Conservation (phyloP, 345 rosid genomes). For the Carallia brachiata region DNA sequence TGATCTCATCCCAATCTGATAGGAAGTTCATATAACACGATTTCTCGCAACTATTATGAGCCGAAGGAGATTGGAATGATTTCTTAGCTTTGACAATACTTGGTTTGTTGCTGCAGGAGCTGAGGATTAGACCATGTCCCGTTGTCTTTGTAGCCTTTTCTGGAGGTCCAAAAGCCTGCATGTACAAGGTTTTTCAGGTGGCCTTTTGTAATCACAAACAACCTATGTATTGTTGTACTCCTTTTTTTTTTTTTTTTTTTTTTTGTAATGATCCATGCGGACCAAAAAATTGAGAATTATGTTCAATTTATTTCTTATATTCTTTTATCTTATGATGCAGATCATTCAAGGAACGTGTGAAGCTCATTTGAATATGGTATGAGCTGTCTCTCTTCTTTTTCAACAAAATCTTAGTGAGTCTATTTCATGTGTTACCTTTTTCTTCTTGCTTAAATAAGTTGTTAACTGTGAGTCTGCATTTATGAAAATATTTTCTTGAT, state of each 20-base stretch:
- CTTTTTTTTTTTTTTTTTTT: background rate
- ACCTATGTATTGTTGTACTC: background rate
- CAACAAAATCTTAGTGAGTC: background rate
- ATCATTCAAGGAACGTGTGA: slow-evolving; percentile 54
- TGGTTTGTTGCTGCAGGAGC: slow-evolving; percentile 40
- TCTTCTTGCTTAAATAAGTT: background rate
- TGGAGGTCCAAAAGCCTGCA: slow-evolving; percentile 86
- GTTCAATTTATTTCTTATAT: background rate
- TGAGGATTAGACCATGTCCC: slow-evolving; percentile 64
- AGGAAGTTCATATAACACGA: too few relatives aligned
- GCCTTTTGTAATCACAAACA: background rate
- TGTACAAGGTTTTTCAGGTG: slow-evolving; percentile 89
- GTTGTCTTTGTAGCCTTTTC: slow-evolving; percentile 77
- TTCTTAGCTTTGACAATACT: too few relatives aligned
- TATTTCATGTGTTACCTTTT: background rate
- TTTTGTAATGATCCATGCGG: background rate
- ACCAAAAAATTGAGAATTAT: background rate
- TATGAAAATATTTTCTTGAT: slow-evolving; percentile 4
- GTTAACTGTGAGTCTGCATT: background rate
- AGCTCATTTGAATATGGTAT: slow-evolving; percentile 60
- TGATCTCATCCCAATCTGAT: too few relatives aligned
- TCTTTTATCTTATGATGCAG: slow-evolving; percentile 29
- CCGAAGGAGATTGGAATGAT: too few relatives aligned
- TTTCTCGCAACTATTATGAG: too few relatives aligned
- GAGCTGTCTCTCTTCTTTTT: slow-evolving; percentile 8